Evolutionary conservation across 495 filamentous ascomycete genomes (phyloP), one percentile per base, ranked within the genome.

Genomic region (Ramalina peruviana): DNA sequence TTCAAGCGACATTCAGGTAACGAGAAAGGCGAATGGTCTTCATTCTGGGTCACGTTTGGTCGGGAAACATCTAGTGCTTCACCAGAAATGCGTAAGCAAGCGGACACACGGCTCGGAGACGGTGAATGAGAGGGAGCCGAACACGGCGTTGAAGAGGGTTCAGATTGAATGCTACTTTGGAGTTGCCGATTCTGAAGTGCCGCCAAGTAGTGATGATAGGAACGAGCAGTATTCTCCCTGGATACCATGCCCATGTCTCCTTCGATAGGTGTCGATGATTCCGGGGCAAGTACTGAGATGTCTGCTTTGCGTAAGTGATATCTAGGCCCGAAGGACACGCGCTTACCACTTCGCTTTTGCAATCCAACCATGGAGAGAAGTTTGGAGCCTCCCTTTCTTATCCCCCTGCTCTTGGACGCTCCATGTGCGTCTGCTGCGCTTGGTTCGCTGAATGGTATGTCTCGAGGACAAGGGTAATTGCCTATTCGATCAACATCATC

Each of bases 331-430:
- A 33, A 33, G 30, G 30, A 13, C 30, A 33, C 12, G 30, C 1
- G 30, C 50, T 40, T 56, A 66, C 61, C 51, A 37, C 43, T 49
- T 20, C 40, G 57, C 26, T 50, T 60, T 36, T 60, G 57, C 38
- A 65, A 47, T 10, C 68, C 58, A 38, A 73, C 46, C 19, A 63
- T 55, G 15, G 65, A 68, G 21, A 73, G 49, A 23, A 72, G 49
- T 44, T 55, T 67, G 12, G 68, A 70, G 36, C 68, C 64, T 44
- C 60, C 61, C 46, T 62, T 53, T 41, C 58, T 56, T 21, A 68
- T 49, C 26, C 59, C 59, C 4, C 53, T 56, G 26, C 57, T 27
- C 6, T 46, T 50, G 15, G 27, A 26, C 37, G 19, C 27, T 12
- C 27, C 17, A 36, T 21, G 40, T 27, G 41, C 47, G 13, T 56